phyloP scores from a whole-genome alignment of 495 filamentous ascomycete species.

The Aspergillus egyptiacus region DNA sequence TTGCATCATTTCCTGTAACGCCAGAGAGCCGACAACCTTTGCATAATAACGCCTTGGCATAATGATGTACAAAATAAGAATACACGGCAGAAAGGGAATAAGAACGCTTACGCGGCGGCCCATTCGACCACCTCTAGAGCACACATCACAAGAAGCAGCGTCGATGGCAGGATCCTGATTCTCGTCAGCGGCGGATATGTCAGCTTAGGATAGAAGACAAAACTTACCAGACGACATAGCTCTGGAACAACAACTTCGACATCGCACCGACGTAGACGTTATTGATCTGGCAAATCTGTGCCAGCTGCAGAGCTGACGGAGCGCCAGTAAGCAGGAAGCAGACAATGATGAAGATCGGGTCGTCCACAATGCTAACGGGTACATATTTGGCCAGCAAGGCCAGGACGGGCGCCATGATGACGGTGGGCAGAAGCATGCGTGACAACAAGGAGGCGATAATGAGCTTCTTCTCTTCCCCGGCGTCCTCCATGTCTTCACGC shows the following conservation, averaged over 20 bases:
- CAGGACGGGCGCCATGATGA: conserved; percentile 90
- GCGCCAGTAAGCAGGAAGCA: conserved; percentile 94
- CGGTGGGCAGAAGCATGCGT: conserved; percentile 85
- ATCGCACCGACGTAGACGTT: conserved; percentile 90
- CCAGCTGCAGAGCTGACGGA: conserved; percentile 88
- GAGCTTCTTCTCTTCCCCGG: conserved; percentile 67
- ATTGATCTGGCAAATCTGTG: conserved; percentile 98
- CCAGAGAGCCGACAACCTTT: background rate
- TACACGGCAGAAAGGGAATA: background rate
- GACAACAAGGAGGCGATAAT: conserved; percentile 80
- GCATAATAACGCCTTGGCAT: background rate
- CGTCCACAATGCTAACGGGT: conserved; percentile 88
- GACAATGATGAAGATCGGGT: conserved; percentile 96
- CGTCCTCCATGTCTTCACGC: conserved; percentile 49
- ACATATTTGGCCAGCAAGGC: conserved; percentile 89
- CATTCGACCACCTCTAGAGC: conserved; percentile 92
- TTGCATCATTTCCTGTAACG: background rate
- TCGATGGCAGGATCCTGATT: conserved; percentile 84
- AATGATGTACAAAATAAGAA: conserved; percentile 2
- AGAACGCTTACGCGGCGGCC: conserved; percentile 42
- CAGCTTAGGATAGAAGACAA: background rate
- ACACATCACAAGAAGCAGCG: conserved; percentile 80
- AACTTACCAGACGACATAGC: conserved; percentile 89
- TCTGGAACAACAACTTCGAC: conserved; percentile 90
- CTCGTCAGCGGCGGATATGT: conserved; percentile 24